Base-by-base conservation (phyloP, 1,284 basidiomycete species). In the Rhodotorula sp. region DNA sequence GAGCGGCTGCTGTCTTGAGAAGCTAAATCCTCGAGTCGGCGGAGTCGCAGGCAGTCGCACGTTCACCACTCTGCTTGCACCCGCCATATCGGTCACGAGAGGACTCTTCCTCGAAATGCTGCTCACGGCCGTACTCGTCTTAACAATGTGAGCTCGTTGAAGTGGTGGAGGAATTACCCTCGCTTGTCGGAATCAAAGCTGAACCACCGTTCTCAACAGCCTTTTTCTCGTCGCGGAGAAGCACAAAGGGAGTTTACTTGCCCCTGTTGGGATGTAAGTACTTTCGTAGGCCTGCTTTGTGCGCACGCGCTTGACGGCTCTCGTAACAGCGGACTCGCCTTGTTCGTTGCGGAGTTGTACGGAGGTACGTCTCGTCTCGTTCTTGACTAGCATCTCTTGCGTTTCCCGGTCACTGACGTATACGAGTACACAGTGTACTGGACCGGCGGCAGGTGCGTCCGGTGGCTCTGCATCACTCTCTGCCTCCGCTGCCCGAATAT, bases 161-260 rank as follows among this genome's bases (percentile, higher is more conserved):
- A 10, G n/a, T 1, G 21, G 5, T n/a, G 52, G 49, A 18, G 49
- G 20, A 51, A 7, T 51, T 51, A 10, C 2, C 20, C 29, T 8
- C 21, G 29, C n/a, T 21, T 8, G 29, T 6, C 15, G 73, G 73
- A 65, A 68, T 73, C 68, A 58, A 75, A 23, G 59, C 64, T 47
- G 70, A 61, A 29, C 56, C 63, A 18, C 67, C 70, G 26, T 65
- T 2, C 3, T n/a, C 12, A 7, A 71, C 54, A 75, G 77, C 58
- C 77, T 79, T 51, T 71, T 71, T 0, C 67, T 71, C 26, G 67
- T 70, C 5, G 39, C 58, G n/a, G 63, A 67, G 51, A 67, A 91
- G 81, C 88, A 89, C 78, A 82, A 84, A 34, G 83, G 86, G 0
- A 91, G 90, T 0, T 88, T 89, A 2, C 87, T 91, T 71, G 90